Base-by-base conservation (phyloP, 345 rosid species). In the Bruguiera parviflora region DNA sequence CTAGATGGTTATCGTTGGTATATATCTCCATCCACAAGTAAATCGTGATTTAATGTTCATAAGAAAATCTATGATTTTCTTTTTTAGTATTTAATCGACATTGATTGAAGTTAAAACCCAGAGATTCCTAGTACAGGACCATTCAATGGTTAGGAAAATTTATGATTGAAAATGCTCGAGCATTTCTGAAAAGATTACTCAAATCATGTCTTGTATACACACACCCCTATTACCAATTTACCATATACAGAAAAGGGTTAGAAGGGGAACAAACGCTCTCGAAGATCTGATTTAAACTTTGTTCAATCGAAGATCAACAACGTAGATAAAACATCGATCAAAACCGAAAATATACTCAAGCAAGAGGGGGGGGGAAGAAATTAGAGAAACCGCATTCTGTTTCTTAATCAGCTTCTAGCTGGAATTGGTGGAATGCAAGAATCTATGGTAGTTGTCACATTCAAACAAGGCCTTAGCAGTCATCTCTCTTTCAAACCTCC, bases 401-500 rank as follows among this genome's bases (percentile, higher is more conserved):
- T 33, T 33, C 37, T 33, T 33, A 33, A 33, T 33, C 37, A 33
- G 37, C 37, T 33, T 33, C 61, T 70, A 74, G 71, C 82, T 80
- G 65, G 82, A 77, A 75, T 66, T 74, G 70, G 82, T 76, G 51
- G 70, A 58, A 68, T 56, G 65, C 73, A 71, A 20, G 74, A 76
- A 31, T 65, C 82, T 81, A 69, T 56, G 64, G 47, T 79, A 75
- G 76, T 80, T 84, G 66, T 72, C 79, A 65, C 88, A 80, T 59
- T 90, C 91, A 47, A 90, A 89, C 79, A 96, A 78, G 57, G 96
- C 92, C 77, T 84, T 92, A 0, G 92, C 92, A 25, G 97, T 86
- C 97, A 90, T 96, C 84, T 96, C 98, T 76, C 92, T 85, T 78
- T 96, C 96, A 46, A 96, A 96, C 73, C 95, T 87, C 99, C 99